These are phyloP conservation scores for Calonectria pseudoturangicola DNA, from an alignment of 2,329 filamentous ascomycete genomes.

Conservation along the genomic window DNA sequence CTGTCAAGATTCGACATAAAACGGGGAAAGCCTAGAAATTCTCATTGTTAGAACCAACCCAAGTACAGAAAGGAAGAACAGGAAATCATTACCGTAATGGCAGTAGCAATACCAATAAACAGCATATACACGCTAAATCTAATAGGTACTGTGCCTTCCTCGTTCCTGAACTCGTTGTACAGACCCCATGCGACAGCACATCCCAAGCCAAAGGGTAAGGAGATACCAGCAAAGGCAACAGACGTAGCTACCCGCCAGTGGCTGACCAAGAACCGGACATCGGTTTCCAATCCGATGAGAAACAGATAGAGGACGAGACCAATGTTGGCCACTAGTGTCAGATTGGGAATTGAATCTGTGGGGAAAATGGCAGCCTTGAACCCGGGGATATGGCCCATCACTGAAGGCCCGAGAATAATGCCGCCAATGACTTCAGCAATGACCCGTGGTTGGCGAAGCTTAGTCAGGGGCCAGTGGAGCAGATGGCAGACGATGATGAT, in stretches of 20 bases:
- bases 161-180: conserved; percentile 80
- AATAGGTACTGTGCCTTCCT: conserved; percentile 62
- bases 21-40: conserved; percentile 78
- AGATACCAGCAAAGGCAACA: conserved; percentile 86
- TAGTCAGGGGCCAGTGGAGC: conserved; percentile 84
- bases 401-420: conserved; percentile 88
- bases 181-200: conserved; percentile 87
- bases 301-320: conserved; percentile 91
- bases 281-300: conserved; percentile 88
- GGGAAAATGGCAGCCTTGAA: conserved; percentile 88
- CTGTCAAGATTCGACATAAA: conserved; percentile 91
- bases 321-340: conserved; percentile 86
- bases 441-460: conserved; percentile 85
- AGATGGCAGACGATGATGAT: conserved; percentile 43
- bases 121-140: conserved; percentile 72
- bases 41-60: not conserved
- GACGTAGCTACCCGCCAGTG: conserved; percentile 89
- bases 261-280: conserved; percentile 79
- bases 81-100: conserved; percentile 79
- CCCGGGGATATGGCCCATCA: conserved; percentile 88
- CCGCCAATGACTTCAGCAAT: conserved; percentile 89
- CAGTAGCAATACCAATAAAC: conserved; percentile 93
- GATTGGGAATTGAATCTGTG: conserved; percentile 79
- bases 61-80: not conserved
- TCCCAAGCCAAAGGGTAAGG: conserved; percentile 87